Evolutionary conservation across 2,329 filamentous ascomycete genomes (phyloP), one percentile per base, ranked within the genome.

Genomic region (Talaromyces sp.): DNA sequence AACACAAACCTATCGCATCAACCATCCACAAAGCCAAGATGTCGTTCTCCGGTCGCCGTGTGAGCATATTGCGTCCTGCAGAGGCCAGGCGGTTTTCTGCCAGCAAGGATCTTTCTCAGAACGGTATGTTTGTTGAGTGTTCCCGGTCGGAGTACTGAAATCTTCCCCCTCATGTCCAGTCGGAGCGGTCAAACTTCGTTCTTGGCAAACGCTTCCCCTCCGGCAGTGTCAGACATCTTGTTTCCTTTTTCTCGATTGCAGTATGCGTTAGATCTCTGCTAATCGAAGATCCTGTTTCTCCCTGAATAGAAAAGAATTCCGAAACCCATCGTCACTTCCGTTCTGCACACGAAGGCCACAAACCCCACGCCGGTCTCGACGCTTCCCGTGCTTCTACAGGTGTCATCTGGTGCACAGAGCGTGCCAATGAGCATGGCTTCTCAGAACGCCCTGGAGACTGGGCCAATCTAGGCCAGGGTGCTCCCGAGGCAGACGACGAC

Each of bases 401-500:
- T 79, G 94, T 97, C 3, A 91, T 97, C 69, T 97, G 94, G 94
- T 79, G 77, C 64, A 81, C 79, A 41, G 80, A 82, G 65, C 89
- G 92, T 71, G 93, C 93, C 63, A 87, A 88, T 76, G 93, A 97
- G 79, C 91, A 94, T 80, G 94, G 94, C 71, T 97, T 90, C 81
- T 82, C 87, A 60, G 93, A 97, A 3, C 85, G 93, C 70, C 93
- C 92, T 11, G 85, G 90, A 2, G 80, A 84, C 68, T 97, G 94
- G 94, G 93, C 94, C 66, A 98, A 98, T 77, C 83, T 98, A 62
- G 94, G 94, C 37, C 94, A 97, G 81, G 93, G 93, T 71, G 93
- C 93, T 17, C 93, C 93, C 50, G 93, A 97, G 78, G 94, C 96
- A 67, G 94, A 97, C 72, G 92, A 96, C 70, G 92, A 95, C 69